A percentile compares a stretch with the other conserved stretches of the same genome.
phyloP scores from a whole-genome alignment of 352 stramenopile genomes.

The Phytopythium oedochilum region DNA sequence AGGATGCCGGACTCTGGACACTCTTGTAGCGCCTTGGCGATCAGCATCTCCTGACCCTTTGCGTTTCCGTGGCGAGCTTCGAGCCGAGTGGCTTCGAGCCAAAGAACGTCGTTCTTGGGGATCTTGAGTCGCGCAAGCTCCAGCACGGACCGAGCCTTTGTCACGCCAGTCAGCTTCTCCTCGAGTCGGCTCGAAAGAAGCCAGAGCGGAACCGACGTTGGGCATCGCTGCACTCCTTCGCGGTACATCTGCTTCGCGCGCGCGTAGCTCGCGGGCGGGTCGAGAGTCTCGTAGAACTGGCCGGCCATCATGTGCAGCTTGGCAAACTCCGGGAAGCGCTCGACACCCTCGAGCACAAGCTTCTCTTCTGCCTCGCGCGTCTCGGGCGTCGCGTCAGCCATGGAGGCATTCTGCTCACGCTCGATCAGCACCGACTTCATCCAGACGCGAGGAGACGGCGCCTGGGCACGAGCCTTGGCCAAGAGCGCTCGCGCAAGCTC shows the following conservation, averaged over 20 bases:
- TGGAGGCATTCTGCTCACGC: constrained; percentile 57
- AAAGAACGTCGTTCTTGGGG: constrained; percentile 91
- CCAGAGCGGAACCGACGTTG: constrained; percentile 93
- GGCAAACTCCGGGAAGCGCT: constrained; percentile 88
- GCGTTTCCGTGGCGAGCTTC: constrained; percentile 90
- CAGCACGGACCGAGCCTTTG: constrained; percentile 96
- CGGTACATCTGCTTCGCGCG: constrained; percentile 91
- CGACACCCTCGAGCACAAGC: constrained; percentile 89
- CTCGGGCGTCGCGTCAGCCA: constrained; percentile 15
- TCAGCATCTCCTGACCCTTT: constrained; percentile 94
- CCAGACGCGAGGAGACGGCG: constrained; percentile 91
- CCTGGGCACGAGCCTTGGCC: constrained; percentile 71
- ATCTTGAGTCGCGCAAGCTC: constrained; percentile 96
- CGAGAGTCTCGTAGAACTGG: constrained; percentile 83
- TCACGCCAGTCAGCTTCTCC: constrained; percentile 86
- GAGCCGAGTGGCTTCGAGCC: constrained; percentile 95
- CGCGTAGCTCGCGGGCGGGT: constrained; percentile 43
- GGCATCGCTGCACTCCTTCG: constrained; percentile 90
- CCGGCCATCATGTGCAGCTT: constrained; percentile 99
- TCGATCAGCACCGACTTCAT: constrained; percentile 99
- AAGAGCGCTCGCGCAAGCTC: constrained; percentile 87
- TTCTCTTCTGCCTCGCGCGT: constrained; percentile 61
- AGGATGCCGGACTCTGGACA: constrained; percentile 94
- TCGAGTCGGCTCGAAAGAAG: constrained; percentile 92
- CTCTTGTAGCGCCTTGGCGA: constrained; percentile 97